Percentiles rank a stretch among this genome's conserved stretches.
phyloP scores from a whole-genome alignment of 306 rosid genomes.

The Quercus bicolor region DNA sequence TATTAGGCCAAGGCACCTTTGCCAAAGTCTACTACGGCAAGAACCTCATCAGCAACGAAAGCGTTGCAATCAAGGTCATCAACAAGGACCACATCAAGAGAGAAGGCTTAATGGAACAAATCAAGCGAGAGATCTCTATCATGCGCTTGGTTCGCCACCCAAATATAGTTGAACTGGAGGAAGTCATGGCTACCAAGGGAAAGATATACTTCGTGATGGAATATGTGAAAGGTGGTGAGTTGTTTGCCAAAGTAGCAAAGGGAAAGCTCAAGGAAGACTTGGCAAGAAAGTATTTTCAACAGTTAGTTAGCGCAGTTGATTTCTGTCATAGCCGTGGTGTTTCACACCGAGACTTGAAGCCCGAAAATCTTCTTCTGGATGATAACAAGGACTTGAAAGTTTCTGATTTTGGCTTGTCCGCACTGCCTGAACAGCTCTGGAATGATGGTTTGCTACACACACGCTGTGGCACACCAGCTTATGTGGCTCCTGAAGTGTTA shows the following conservation, averaged over 20 bases:
- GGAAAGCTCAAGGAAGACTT: constrained; percentile 61
- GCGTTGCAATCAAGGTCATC: constrained; percentile 71
- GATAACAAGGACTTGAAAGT: constrained; percentile 62
- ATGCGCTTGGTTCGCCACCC: constrained; percentile 76
- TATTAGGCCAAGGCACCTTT: constrained; percentile 72
- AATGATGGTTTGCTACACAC: constrained; percentile 74
- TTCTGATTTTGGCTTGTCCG: constrained; percentile 79
- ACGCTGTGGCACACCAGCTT: constrained; percentile 83
- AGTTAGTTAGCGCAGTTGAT: constrained; percentile 61
- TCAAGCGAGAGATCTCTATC: constrained; percentile 71
- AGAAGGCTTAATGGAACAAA: constrained; percentile 61
- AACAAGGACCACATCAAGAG: constrained; percentile 61
- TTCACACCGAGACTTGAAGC: constrained; percentile 76
- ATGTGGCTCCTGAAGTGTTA: constrained; percentile 81
- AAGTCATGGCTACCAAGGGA: constrained; percentile 79
- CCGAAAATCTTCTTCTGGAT: constrained; percentile 71
- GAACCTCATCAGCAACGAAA: constrained; percentile 48
- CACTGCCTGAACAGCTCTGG: constrained; percentile 64
- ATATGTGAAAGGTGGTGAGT: constrained; percentile 60
- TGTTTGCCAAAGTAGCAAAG: constrained; percentile 47
- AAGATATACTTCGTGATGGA: constrained; percentile 76
- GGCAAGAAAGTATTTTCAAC: constrained; percentile 68
- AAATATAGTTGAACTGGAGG: constrained; percentile 64
- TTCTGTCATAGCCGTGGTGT: constrained; percentile 87
- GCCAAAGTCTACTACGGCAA: constrained; percentile 64